Conservation (phyloP, 2,329 filamentous ascomycete genomes). For the Claviceps purpurea region DNA sequence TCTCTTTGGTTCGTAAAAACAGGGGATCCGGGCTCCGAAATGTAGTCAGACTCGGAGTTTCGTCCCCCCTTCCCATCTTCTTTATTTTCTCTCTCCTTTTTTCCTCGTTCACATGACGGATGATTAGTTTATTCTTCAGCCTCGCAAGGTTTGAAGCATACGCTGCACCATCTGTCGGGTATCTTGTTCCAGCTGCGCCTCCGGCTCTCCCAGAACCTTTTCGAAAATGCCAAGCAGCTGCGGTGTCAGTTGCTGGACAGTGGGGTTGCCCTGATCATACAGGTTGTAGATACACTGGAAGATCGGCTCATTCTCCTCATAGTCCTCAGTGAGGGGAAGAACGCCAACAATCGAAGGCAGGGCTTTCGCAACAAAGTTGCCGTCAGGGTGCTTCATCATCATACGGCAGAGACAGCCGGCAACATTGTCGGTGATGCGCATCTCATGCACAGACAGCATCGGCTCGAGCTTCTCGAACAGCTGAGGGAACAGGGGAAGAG, state of each 20-base stretch:
- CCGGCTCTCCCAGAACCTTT: constrained; percentile 55
- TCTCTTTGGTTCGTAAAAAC: not conserved
- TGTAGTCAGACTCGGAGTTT: not conserved
- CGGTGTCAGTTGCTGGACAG: constrained; percentile 55
- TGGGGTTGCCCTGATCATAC: constrained; percentile 58
- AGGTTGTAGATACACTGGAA: constrained; percentile 83
- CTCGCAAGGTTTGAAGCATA: constrained; percentile 37
- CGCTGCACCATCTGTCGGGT: constrained; percentile 53
- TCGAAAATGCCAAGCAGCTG: constrained; percentile 59
- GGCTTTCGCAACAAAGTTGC: constrained; percentile 67
- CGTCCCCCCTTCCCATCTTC: not conserved
- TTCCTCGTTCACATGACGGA: not conserved
- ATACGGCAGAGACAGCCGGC: constrained; percentile 83
- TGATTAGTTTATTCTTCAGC: not conserved
- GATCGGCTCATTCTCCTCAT: constrained; percentile 89
- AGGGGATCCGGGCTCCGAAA: not conserved
- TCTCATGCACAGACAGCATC: constrained; percentile 62
- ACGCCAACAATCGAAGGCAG: constrained; percentile 67
- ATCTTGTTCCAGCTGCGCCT: constrained; percentile 63
- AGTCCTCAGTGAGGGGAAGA: constrained; percentile 84
- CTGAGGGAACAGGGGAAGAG: constrained; percentile 61
- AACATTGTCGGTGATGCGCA: constrained; percentile 82
- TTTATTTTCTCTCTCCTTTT: not conserved
- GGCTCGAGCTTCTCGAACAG: constrained; percentile 82
- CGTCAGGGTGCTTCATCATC: constrained; percentile 79